Conservation (phyloP, 495 filamentous ascomycete genomes). For the Cercophora samala region DNA sequence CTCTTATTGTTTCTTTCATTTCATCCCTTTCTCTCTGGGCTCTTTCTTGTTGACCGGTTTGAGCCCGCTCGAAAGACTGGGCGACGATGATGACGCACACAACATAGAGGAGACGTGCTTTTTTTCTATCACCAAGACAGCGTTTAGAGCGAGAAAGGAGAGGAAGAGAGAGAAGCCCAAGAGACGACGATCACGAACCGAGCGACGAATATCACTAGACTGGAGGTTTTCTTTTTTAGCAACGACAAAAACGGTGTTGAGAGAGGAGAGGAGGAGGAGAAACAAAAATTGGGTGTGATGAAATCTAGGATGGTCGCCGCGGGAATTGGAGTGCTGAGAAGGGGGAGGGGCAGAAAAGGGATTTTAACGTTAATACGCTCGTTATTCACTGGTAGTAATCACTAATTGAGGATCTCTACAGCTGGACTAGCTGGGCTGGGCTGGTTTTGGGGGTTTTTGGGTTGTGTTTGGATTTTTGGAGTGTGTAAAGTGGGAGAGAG, state of each 20-base stretch:
- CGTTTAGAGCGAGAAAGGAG: not conserved
- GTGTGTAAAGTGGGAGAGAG: no score
- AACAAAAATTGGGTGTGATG: not conserved
- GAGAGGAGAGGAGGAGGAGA: not conserved
- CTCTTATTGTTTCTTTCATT: slow-evolving; percentile 1
- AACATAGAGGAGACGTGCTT: not conserved
- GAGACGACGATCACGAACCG: slow-evolving; percentile 1
- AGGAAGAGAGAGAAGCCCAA: slow-evolving; percentile 2
- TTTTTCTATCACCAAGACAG: not conserved
- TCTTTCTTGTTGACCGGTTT: not conserved
- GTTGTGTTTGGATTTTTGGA: not conserved
- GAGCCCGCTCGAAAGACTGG: not conserved
- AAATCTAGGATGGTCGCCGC: not conserved
- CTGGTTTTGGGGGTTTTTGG: not conserved
- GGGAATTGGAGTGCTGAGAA: not conserved
- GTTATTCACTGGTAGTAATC: slow-evolving; percentile 4
- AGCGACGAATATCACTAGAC: not conserved
- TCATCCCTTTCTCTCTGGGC: not conserved
- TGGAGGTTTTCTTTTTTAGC: not conserved
- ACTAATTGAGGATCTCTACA: slow-evolving; percentile 6
- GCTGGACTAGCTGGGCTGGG: not conserved
- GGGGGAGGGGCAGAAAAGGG: not conserved
- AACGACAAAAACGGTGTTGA: not conserved
- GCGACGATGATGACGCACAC: not conserved
- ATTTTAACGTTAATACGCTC: not conserved